Conservation (phyloP, 768 basidiomycete species). For the Suillus luteus region DNA sequence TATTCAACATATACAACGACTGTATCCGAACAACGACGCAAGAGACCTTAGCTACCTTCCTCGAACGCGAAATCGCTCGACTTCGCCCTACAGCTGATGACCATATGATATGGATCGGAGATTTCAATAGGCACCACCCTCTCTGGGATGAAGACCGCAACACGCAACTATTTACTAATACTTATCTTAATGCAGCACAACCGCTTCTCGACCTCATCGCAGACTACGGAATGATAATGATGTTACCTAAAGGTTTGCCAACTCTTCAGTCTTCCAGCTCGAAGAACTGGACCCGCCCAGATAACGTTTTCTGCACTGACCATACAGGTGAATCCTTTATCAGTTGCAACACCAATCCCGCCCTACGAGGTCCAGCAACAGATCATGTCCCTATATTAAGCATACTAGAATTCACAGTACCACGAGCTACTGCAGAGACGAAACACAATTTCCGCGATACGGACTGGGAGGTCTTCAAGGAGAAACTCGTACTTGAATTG, state of each 20-base stretch:
- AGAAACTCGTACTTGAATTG: not conserved
- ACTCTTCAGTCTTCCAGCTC: slow-evolving; percentile 4
- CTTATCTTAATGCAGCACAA: not conserved
- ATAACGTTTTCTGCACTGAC: slow-evolving; percentile 17
- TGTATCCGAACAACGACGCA: not conserved
- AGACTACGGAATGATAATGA: slow-evolving; percentile 12
- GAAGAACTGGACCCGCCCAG: slow-evolving; percentile 14
- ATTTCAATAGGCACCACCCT: slow-evolving; percentile 25
- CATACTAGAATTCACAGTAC: not conserved
- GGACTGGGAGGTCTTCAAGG: not conserved
- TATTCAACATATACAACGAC: slow-evolving; percentile 17
- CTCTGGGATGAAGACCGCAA: slow-evolving; percentile 22
- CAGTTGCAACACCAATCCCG: not conserved
- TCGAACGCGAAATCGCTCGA: not conserved
- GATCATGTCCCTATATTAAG: slow-evolving; percentile 10
- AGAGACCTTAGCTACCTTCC: not conserved
- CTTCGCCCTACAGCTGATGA: not conserved
- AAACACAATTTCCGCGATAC: not conserved
- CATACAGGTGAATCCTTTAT: accelerated
- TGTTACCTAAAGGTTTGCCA: slow-evolving; percentile 10
- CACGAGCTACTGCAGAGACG: not conserved
- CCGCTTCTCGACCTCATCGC: slow-evolving; percentile 13
- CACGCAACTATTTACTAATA: slow-evolving; percentile 20
- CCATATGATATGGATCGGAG: slow-evolving; percentile 13
- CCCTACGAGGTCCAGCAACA: not conserved